Percentiles rank a stretch among this genome's conserved stretches.
Conservation (phyloP, 257 asterid species). For the Solanum sejunctum region DNA sequence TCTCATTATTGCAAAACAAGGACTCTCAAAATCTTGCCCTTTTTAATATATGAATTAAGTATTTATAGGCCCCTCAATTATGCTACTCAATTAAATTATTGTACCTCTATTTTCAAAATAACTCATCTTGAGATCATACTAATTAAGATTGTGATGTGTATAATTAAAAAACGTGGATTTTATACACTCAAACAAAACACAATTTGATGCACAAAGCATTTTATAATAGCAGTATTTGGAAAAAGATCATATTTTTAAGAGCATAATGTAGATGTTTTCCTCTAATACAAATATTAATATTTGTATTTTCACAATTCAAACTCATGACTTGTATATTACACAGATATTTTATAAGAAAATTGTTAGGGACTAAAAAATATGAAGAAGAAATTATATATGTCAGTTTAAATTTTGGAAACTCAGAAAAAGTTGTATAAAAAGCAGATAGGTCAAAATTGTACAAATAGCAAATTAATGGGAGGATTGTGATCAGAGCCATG, state of each 20-base stretch:
- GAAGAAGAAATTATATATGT: neutral
- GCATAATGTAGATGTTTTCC: too few species aligned
- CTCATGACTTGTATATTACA: neutral
- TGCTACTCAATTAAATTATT: neutral
- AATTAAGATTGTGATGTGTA: neutral
- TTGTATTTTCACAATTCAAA: neutral
- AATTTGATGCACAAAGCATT: neutral
- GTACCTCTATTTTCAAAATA: neutral
- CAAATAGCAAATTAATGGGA: neutral
- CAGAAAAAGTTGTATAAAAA: neutral
- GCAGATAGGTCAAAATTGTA: neutral
- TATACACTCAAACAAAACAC: too few species aligned
- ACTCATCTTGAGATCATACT: too few species aligned
- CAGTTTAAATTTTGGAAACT: neutral
- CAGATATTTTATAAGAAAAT: neutral
- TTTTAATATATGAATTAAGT: neutral
- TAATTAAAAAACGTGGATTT: too few species aligned
- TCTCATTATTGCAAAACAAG: neutral
- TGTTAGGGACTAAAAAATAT: neutral
- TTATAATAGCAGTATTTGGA: too few species aligned
- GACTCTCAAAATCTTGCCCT: neutral
- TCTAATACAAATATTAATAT: neutral
- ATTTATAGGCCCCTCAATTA: neutral
- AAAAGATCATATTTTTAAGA: too few species aligned
- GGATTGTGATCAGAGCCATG: neutral